Evolutionary conservation across 2,329 filamentous ascomycete species (phyloP), one percentile per base, ranked within the genome.

Genomic region (Diaporthe vaccinii): DNA sequence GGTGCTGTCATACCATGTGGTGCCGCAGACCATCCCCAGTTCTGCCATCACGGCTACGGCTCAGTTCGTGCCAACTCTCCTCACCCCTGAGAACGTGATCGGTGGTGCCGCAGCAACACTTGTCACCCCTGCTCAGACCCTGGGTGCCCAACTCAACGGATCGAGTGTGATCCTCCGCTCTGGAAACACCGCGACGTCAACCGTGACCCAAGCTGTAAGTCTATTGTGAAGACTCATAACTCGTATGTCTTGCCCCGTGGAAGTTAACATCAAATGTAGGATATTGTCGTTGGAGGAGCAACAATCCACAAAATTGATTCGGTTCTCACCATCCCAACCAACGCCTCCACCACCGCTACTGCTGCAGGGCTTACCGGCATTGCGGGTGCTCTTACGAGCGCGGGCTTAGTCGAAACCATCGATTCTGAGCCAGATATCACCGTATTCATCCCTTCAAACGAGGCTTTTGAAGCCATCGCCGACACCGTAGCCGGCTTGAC

Each of bases 1-100:
- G 49, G 62, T 73, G 17, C 57, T 73, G 20, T 67, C 59, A 14
- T 73, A 73, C 36, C 72, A 73, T 15, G 72, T 73, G 8, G 59
- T 73, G 8, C 61, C 59, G 17, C 20, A 9, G 39, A 57, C 46
- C 8, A 67, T 73, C 20, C 71, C 71, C 1, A 65, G 46, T 14
- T 41, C 71, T 15, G 58, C 57, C 12, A 55, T 73, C 39, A 73
- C 72, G 5, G 49, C 49, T 17, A 55, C 55, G 20, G 39, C 34
- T 46, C 72, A 73, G n/a, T 68, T 67, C 14, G 59, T 73, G 28
- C 59, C 51, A 46, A 73, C 72, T 46, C 39, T 68, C 2, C 61
- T 73, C n/a, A 73, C 72, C n/a, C 41, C 59, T 2, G 36, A 67
- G 15, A 73, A 73, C 12, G 58, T 73, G 7, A 67, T 73, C 10